These are phyloP conservation scores for Pyricularia sp. DNA, from an alignment of 2,329 filamentous ascomycete genomes.

Conservation along the genomic window DNA sequence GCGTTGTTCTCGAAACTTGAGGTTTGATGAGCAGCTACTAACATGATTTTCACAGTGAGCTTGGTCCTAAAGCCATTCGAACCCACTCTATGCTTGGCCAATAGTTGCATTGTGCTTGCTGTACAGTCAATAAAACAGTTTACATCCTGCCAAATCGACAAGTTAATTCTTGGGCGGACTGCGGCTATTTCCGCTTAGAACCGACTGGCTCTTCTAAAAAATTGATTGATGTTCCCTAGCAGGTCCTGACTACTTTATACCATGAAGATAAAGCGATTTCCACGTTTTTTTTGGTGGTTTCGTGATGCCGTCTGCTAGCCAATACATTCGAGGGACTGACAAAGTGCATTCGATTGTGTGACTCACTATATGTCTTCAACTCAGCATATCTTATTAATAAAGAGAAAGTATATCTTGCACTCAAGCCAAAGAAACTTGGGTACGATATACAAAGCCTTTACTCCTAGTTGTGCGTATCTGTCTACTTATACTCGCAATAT, in stretches of 20 bases:
- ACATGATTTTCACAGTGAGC: constrained; percentile 26
- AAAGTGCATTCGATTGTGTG: not conserved
- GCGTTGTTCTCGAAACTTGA: not conserved
- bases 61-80: constrained; percentile 40
- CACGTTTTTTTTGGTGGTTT: not conserved
- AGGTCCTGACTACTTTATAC: not conserved
- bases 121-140: not conserved
- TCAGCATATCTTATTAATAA: no score
- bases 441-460: no score
- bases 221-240: not conserved
- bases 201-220: not conserved
- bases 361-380: not conserved
- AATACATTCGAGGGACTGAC: no score
- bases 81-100: constrained; percentile 39
- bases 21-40: constrained; percentile 2
- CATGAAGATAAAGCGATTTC: not conserved
- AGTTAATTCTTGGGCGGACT: not conserved
- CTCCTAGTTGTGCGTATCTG: no score
- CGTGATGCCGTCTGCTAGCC: not conserved
- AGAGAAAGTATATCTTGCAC: no score
- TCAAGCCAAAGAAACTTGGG: no score
- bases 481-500: not conserved
- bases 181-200: not conserved
- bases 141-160: not conserved
- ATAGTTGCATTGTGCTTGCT: not conserved